Percentiles rank a stretch among this genome's conserved stretches.
phyloP scores from a whole-genome alignment of 176 grass and related monocot genomes.

The Melocanna baccifera region DNA sequence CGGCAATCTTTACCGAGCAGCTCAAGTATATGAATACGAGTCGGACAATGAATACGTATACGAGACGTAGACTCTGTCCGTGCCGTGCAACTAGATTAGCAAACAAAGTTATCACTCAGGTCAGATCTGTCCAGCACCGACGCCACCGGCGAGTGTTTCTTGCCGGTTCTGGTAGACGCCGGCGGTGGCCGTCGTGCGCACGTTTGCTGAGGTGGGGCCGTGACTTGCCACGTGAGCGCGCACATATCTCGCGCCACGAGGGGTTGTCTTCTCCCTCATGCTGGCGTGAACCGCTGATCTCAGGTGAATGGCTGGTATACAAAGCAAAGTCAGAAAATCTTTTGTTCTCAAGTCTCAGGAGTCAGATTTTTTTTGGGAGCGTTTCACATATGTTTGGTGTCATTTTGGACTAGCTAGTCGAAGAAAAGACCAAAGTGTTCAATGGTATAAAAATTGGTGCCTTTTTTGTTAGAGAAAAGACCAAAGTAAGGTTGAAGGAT shows the following conservation, averaged over 20 bases:
- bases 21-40: too few species aligned
- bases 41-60: too few species aligned
- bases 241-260: background rate
- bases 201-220: conserved; percentile 10
- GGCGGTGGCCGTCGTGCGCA: background rate
- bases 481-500: background rate
- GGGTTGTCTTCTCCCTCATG: background rate
- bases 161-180: background rate
- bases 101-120: background rate
- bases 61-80: too few species aligned
- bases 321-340: background rate
- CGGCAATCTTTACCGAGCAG: too few species aligned
- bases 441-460: background rate
- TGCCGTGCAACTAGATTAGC: too few species aligned
- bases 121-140: conserved; percentile 19
- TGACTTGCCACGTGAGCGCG: conserved; percentile 25
- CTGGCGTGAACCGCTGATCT: background rate
- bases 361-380: background rate
- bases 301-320: background rate
- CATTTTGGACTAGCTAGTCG: background rate
- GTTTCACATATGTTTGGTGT: background rate
- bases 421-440: background rate
- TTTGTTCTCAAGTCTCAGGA: too few species aligned
- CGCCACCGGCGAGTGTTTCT: background rate
- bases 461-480: too few species aligned